Percentiles rank a stretch among this genome's conserved stretches.
Conservation (phyloP, 768 basidiomycete genomes). For the Tulasnella calospora region DNA sequence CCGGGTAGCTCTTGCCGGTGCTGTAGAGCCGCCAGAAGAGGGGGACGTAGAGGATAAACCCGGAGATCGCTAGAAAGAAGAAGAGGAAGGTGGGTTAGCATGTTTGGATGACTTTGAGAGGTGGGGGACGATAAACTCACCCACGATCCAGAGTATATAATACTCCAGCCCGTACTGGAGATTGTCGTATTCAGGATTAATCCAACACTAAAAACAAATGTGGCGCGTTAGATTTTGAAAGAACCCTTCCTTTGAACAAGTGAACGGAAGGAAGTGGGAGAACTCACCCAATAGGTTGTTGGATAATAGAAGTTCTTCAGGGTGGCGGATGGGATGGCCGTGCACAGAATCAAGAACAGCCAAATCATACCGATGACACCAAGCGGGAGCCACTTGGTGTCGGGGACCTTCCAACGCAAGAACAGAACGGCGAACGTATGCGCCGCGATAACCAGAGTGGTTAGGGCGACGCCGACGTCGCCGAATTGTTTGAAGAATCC, state of each 20-base stretch:
- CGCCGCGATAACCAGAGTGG: slow-evolving; percentile 39
- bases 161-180: slow-evolving; percentile 49
- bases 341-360: slow-evolving; percentile 38
- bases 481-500: slow-evolving; percentile 42
- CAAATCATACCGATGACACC: slow-evolving; percentile 40
- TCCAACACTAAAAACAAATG: slow-evolving; percentile 46
- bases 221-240: background rate
- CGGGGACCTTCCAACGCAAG: slow-evolving; percentile 35
- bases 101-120: no score
- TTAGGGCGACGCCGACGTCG: slow-evolving; percentile 43
- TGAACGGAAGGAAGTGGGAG: no score
- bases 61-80: slow-evolving; percentile 36
- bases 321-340: background rate
- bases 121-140: background rate
- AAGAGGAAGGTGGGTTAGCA: background rate
- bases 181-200: slow-evolving; percentile 35
- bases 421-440: slow-evolving; percentile 43
- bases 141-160: slow-evolving; percentile 49
- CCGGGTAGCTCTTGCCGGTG: slow-evolving; percentile 10
- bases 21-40: slow-evolving; percentile 42
- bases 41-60: slow-evolving; percentile 44
- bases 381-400: slow-evolving; percentile 36
- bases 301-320: background rate
- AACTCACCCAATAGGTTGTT: background rate
- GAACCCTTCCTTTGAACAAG: background rate